These are phyloP conservation scores for Candida gorgasii DNA, from an alignment of 805 yeast genomes.

Conservation along the genomic window DNA sequence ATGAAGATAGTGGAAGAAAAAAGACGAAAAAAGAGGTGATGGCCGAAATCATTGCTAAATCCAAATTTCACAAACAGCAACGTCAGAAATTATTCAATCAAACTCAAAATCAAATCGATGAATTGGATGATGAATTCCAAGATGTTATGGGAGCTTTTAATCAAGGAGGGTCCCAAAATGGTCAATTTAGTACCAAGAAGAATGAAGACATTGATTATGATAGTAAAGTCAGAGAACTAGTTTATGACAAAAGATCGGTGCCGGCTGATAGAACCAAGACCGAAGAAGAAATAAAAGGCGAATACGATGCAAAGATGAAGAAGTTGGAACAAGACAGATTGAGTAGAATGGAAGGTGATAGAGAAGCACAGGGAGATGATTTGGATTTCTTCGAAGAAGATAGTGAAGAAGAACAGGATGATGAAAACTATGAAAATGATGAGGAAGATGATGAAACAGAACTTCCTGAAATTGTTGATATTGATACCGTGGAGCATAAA, in stretches of 20 bases:
- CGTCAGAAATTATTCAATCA: slow-evolving; percentile 66
- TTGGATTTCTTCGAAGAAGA: slow-evolving; percentile 67
- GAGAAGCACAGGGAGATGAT: slow-evolving; percentile 66
- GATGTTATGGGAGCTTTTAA: slow-evolving; percentile 62
- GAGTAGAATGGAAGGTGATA: slow-evolving; percentile 73
- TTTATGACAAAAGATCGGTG: slow-evolving; percentile 71
- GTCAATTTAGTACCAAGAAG: slow-evolving; percentile 32
- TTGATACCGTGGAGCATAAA: slow-evolving; percentile 37
- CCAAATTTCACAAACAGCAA: slow-evolving; percentile 74
- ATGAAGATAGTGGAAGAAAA: slow-evolving; percentile 53
- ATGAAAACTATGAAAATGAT: slow-evolving; percentile 31
- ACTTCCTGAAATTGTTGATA: slow-evolving; percentile 28
- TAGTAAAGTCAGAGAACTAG: slow-evolving; percentile 62
- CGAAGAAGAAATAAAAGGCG: slow-evolving; percentile 64
- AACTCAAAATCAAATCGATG: slow-evolving; percentile 60
- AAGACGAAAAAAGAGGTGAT: slow-evolving; percentile 82
- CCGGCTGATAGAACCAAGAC: slow-evolving; percentile 84
- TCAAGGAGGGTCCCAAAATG: slow-evolving; percentile 17
- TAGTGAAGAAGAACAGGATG: slow-evolving; percentile 43
- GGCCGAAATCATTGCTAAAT: slow-evolving; percentile 82
- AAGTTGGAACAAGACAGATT: slow-evolving; percentile 66
- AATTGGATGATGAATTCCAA: slow-evolving; percentile 72
- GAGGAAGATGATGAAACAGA: slow-evolving; percentile 18
- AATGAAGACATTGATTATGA: slow-evolving; percentile 57
- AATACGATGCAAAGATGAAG: slow-evolving; percentile 59